These are phyloP conservation scores for Oxytropis ochrocephala DNA, from an alignment of 306 rosid genomes.

Conservation along the genomic window DNA sequence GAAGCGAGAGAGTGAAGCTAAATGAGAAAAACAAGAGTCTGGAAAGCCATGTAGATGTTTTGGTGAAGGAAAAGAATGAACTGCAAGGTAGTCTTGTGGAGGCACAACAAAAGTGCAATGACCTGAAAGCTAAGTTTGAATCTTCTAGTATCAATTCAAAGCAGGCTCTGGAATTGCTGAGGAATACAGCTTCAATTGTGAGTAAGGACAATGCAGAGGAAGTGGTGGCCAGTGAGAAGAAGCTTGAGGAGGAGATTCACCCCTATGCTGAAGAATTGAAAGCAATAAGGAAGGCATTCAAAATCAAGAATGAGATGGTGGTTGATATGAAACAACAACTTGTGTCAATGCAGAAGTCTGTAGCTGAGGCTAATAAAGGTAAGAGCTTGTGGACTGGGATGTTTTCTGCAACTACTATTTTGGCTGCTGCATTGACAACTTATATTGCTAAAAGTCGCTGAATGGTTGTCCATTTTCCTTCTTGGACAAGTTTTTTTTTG, in stretches of 20 bases:
- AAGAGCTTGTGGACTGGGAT: conserved; percentile 55
- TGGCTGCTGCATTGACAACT: conserved; percentile 62
- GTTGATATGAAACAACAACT: conserved; percentile 53
- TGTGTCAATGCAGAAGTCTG: conserved; percentile 25
- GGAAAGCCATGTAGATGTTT: conserved; percentile 20
- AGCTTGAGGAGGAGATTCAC: conserved; percentile 38
- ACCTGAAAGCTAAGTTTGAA: conserved; percentile 42
- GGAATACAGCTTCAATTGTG: conserved; percentile 42
- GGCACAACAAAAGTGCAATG: conserved; percentile 17
- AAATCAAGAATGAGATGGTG: conserved; percentile 45
- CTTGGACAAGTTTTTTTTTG: conserved; percentile 4
- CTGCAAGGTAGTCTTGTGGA: conserved; percentile 30
- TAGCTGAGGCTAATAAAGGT: conserved; percentile 39
- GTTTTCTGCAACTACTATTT: conserved; percentile 57
- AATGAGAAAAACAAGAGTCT: conserved; percentile 25
- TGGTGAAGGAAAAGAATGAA: conserved; percentile 42
- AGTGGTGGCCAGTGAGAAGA: conserved; percentile 25
- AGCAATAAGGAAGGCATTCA: conserved; percentile 61
- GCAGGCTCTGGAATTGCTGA: conserved; percentile 49
- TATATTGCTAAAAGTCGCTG: conserved; percentile 63
- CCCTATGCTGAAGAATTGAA: conserved; percentile 45
- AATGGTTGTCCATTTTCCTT: conserved; percentile 21
- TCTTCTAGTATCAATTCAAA: conserved; percentile 25
- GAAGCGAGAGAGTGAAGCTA: conserved; percentile 22
- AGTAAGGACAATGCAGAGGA: conserved; percentile 23